Conservation (phyloP, 1,284 basidiomycete genomes). For the Entoloma clypeatum region DNA sequence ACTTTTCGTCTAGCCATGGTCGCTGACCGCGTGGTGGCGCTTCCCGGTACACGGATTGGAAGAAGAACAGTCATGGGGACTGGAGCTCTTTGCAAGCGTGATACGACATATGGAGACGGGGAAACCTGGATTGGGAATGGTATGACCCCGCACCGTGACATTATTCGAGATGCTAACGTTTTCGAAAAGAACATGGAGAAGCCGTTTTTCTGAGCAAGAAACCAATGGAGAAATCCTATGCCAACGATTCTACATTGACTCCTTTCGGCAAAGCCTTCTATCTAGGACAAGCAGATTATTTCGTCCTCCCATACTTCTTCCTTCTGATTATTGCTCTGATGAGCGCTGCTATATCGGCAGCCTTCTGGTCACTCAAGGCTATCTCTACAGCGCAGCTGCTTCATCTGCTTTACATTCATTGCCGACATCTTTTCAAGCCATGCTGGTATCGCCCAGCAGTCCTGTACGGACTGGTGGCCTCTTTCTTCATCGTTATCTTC, state of each 20-base stretch:
- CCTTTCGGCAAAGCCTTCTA: conserved; percentile 49
- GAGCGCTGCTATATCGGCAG: conserved; percentile 31
- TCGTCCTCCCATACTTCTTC: conserved; percentile 39
- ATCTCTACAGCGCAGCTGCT: conserved; percentile 38
- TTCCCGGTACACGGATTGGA: conserved; percentile 40
- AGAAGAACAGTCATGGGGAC: conserved; percentile 42
- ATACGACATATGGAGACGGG: conserved; percentile 37
- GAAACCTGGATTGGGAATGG: conserved; percentile 46
- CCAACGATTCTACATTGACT: conserved; percentile 32
- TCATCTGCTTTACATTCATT: conserved; percentile 28
- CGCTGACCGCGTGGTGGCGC: conserved; percentile 43
- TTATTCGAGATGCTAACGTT: background rate
- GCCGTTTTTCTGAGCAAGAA: conserved; percentile 36
- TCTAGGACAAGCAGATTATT: conserved; percentile 38
- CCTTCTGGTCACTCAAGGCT: conserved; percentile 41
- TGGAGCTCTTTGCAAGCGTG: conserved; percentile 39
- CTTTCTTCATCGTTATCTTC: conserved; percentile 34
- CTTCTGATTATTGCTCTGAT: conserved; percentile 35
- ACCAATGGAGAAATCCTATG: conserved; percentile 14
- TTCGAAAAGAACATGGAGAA: conserved; percentile 29
- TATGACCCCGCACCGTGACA: conserved; percentile 14
- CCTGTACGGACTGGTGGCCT: conserved; percentile 35
- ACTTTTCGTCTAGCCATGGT: conserved; percentile 39
- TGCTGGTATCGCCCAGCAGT: conserved; percentile 35
- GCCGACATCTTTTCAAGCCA: conserved; percentile 29